These are phyloP conservation scores for Saraca asoca DNA, from an alignment of 331 rosid species.

Conservation along the genomic window DNA sequence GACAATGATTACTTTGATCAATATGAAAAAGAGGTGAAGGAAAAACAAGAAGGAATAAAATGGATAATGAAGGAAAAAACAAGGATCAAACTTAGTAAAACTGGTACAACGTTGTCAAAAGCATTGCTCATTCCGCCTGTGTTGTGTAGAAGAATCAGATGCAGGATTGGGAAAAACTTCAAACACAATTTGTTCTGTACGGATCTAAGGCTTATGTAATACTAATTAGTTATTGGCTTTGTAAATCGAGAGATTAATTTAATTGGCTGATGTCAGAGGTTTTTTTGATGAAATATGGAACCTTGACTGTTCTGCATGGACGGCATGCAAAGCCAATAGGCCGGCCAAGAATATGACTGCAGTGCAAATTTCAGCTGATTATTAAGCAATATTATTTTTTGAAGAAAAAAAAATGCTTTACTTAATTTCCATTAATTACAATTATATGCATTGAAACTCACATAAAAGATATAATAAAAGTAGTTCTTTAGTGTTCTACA, in stretches of 20 bases:
- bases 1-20: neutral
- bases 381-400: too few relatives aligned
- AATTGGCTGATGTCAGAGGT: too few relatives aligned
- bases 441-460: too few relatives aligned
- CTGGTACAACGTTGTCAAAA: conserved; percentile 17
- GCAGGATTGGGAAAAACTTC: neutral
- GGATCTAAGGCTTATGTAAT: neutral
- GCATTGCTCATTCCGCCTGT: conserved; percentile 38
- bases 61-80: neutral
- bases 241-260: neutral
- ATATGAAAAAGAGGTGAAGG: neutral
- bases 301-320: conserved; percentile 22
- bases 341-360: too few relatives aligned
- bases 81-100: conserved; percentile 15
- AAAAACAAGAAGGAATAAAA: neutral
- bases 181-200: neutral
- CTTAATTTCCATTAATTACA: too few relatives aligned
- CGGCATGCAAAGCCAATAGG: conserved; percentile 40
- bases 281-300: neutral
- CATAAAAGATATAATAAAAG: too few relatives aligned
- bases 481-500: too few relatives aligned
- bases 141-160: conserved; percentile 17
- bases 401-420: too few relatives aligned
- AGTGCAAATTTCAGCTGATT: too few relatives aligned
- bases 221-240: neutral